These are phyloP conservation scores for Eucalyptus pauciflora DNA, from an alignment of 345 rosid genomes.

Conservation along the genomic window DNA sequence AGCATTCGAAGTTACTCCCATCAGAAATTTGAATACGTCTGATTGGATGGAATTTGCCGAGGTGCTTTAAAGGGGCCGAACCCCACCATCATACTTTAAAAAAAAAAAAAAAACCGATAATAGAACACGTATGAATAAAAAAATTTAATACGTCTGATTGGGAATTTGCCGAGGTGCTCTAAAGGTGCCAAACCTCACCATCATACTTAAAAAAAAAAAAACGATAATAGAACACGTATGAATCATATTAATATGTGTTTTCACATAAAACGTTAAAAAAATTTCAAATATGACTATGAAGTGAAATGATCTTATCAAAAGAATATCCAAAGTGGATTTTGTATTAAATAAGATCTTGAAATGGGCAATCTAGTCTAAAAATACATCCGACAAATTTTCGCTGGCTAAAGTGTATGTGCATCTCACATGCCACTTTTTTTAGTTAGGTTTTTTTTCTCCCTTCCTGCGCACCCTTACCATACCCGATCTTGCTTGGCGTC, in stretches of 20 bases:
- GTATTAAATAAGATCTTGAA: not conserved
- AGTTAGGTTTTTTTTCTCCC: not conserved
- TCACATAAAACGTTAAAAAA: not conserved
- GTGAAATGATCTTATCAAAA: not conserved
- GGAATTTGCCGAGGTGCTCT: not conserved
- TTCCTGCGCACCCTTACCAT: not conserved
- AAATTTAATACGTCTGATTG: not conserved
- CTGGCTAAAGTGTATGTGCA: not conserved
- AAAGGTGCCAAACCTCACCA: not conserved
- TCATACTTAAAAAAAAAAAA: not conserved
- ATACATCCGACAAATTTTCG: fast-evolving
- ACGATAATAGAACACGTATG: not conserved
- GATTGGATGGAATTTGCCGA: not conserved
- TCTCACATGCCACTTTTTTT: not conserved
- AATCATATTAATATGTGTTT: not conserved
- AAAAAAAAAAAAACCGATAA: no score
- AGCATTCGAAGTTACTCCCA: not conserved
- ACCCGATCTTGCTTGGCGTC: fast-evolving
- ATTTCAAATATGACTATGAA: not conserved
- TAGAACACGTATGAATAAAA: not conserved
- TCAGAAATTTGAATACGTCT: not conserved
- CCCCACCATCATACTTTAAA: not conserved
- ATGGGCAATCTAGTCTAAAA: not conserved
- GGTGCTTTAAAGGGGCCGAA: not conserved
- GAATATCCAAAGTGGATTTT: not conserved